A percentile compares a stretch with the other conserved stretches of the same genome.
phyloP scores from a whole-genome alignment of 495 filamentous ascomycete species.

The Aspergillus affinis region DNA sequence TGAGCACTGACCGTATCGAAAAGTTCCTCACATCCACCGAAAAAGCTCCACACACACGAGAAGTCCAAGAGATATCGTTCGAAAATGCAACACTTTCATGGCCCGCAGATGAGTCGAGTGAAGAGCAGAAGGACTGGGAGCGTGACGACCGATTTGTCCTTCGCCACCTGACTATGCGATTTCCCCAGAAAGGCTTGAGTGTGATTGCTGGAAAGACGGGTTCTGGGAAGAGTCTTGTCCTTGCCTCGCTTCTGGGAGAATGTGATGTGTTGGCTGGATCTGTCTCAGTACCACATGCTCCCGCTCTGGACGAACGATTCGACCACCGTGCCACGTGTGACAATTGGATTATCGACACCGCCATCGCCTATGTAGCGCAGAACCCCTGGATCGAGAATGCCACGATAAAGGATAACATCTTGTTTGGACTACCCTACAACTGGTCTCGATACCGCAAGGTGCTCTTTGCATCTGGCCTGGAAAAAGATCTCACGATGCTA shows the following conservation, averaged over 20 bases:
- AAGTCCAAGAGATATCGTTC: slow-evolving; percentile 60
- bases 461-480: slow-evolving; percentile 62
- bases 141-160: slow-evolving; percentile 62
- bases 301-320: slow-evolving; percentile 35
- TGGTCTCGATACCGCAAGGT: slow-evolving; percentile 63
- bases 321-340: slow-evolving; percentile 57
- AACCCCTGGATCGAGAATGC: slow-evolving; percentile 84
- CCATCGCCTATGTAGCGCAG: slow-evolving; percentile 73
- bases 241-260: slow-evolving; percentile 61
- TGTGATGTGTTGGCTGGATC: slow-evolving; percentile 46
- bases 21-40: slow-evolving; percentile 69
- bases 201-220: slow-evolving; percentile 55
- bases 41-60: slow-evolving; percentile 54
- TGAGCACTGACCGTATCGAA: slow-evolving; percentile 73
- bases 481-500: slow-evolving; percentile 71
- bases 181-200: slow-evolving; percentile 65
- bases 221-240: slow-evolving; percentile 59
- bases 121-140: slow-evolving; percentile 32
- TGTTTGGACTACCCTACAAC: slow-evolving; percentile 67
- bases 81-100: slow-evolving; percentile 71
- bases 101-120: slow-evolving; percentile 49
- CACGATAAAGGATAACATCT: slow-evolving; percentile 69
- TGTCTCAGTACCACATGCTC: slow-evolving; percentile 44
- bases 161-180: slow-evolving; percentile 58
- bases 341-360: slow-evolving; percentile 68